Base-by-base conservation (phyloP, 148 eudicot genomes). In the Drosera capensis region DNA sequence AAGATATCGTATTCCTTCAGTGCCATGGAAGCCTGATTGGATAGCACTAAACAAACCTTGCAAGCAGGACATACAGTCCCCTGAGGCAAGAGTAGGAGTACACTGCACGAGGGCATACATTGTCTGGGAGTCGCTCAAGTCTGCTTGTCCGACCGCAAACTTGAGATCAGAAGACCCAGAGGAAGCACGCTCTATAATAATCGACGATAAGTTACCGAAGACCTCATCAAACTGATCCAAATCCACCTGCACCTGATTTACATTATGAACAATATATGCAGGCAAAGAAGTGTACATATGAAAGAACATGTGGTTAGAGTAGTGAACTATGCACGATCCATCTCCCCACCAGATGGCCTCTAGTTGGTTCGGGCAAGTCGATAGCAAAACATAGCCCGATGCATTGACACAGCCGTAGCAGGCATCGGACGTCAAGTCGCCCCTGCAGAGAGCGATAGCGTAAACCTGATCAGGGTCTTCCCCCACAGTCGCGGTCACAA, bases 81-180 rank as follows among this genome's bases (percentile, higher is more conserved):
- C 2, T 21, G 13, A 24, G 5, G 57, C 37, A 19, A 64, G 30
- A 19, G 51, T 55, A 12, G 68, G 68, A 14, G 51, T 56, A 17
- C 68, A 63, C 46, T 63, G 62, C 56, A 63, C 49, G 16, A 64
- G 45, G 39, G 23, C 56, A 38, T 56, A 51, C 36, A 57, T 37
- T 1, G 34, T 50, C 7, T 5, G 5, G 24, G 26, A 40, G 7
- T 8, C 18, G 14, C 23, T 25, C 22, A 51, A 11, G 5, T 26
- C 25, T 2, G 34, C 31, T 7, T 5, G 34, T 40, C 38, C 63
- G 0, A 59, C 21, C 0, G 63, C 67, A 14, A 47, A 63, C 35
- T 62, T 62, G 22, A 40, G 48, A 0, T 13, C 12, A 2, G 67
- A 24, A 2, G 67, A 24, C 8, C 71, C 52, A 0, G 12, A 4